phyloP scores from a whole-genome alignment of 73 alveolate genomes.

The Uronychia binucleata region DNA sequence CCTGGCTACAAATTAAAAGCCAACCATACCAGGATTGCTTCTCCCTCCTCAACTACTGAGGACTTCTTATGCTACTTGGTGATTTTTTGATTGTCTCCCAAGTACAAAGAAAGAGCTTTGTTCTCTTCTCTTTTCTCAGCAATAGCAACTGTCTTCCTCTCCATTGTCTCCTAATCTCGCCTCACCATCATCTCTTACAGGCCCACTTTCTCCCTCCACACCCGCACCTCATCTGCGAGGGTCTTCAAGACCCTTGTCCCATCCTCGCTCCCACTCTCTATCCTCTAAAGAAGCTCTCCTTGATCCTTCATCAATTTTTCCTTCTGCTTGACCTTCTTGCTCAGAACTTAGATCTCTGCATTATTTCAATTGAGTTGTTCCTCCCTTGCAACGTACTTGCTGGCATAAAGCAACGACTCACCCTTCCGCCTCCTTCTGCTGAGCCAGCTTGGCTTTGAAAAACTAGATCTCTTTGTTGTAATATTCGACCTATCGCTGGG shows the following conservation, averaged over 20 bases:
- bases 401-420: too few relatives aligned
- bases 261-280: background rate
- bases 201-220: background rate
- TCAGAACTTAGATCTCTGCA: background rate
- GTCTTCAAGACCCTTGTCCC: background rate
- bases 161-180: conserved; percentile 21
- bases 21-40: too few relatives aligned
- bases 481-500: background rate
- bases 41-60: too few relatives aligned
- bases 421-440: too few relatives aligned
- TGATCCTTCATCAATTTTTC: background rate
- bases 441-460: background rate
- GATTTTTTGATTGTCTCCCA: too few relatives aligned
- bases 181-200: background rate
- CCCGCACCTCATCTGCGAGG: background rate
- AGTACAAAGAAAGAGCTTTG: too few relatives aligned
- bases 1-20: too few relatives aligned
- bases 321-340: background rate
- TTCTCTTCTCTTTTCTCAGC: background rate
- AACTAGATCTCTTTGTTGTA: background rate
- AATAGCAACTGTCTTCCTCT: background rate
- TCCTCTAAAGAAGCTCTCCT: background rate
- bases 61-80: too few relatives aligned
- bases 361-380: background rate
- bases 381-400: too few relatives aligned